These are phyloP conservation scores for Pestalotiopsis fici DNA, from an alignment of 2,329 filamentous ascomycete genomes.

Conservation along the genomic window DNA sequence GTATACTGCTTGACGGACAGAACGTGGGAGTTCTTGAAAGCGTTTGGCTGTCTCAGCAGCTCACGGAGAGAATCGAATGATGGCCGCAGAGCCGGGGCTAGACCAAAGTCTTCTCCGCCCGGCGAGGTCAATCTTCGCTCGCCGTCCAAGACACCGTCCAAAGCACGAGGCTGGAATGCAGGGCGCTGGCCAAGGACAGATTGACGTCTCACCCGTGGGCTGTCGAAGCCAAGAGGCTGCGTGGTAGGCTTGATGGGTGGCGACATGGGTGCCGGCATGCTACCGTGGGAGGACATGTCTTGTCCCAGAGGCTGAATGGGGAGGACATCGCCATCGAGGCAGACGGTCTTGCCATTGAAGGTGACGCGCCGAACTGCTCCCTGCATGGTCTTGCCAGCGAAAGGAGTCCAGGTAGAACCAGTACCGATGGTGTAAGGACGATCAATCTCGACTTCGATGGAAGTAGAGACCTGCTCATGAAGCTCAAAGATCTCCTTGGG, in stretches of 20 bases:
- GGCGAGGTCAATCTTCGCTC: conserved; percentile 24
- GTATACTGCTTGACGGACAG: conserved; percentile 90
- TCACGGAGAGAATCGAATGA: conserved; percentile 66
- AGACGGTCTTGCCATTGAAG: conserved; percentile 74
- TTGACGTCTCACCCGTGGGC: conserved; percentile 31
- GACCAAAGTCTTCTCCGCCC: conserved; percentile 44
- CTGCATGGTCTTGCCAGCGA: conserved; percentile 67
- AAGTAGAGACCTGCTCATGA: conserved; percentile 74
- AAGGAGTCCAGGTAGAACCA: conserved; percentile 66
- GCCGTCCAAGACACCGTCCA: conserved; percentile 34
- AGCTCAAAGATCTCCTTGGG: conserved; percentile 81
- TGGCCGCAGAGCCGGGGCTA: conserved; percentile 47
- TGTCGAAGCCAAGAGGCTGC: conserved; percentile 34
- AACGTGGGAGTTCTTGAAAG: conserved; percentile 88
- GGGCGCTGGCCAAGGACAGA: conserved; percentile 36
- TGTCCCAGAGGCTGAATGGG: conserved; percentile 61
- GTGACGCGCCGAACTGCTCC: conserved; percentile 74
- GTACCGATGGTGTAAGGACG: conserved; percentile 63
- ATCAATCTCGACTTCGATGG: conserved; percentile 75
- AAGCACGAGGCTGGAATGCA: conserved; percentile 29
- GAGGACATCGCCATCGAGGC: conserved; percentile 69
- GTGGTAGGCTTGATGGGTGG: conserved; percentile 58
- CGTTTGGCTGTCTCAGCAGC: conserved; percentile 72
- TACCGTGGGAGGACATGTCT: conserved; percentile 73
- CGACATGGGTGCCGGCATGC: conserved; percentile 49